A percentile compares a stretch with the other conserved stretches of the same genome.
These are phyloP conservation scores for Epichloe baconii DNA, from an alignment of 2,329 filamentous ascomycete genomes.

Conservation along the genomic window DNA sequence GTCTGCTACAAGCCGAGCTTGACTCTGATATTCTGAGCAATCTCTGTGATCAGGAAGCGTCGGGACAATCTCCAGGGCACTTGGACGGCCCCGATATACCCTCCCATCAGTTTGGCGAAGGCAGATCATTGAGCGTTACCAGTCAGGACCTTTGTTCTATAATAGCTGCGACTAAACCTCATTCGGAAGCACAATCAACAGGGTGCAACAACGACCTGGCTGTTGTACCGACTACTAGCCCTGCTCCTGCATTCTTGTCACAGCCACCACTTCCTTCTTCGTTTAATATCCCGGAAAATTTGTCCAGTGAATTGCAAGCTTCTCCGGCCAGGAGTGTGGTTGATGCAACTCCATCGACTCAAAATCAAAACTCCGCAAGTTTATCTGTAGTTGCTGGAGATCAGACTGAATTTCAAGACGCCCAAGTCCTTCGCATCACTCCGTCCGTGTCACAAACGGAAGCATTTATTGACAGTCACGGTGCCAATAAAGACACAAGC, in stretches of 20 bases:
- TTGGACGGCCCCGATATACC: slow-evolving; percentile 6
- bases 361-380: not conserved
- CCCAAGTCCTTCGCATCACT: slow-evolving; percentile 12
- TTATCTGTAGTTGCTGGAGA: not conserved
- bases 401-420: slow-evolving; percentile 14
- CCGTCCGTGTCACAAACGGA: slow-evolving; percentile 8
- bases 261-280: slow-evolving; percentile 2
- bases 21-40: not conserved
- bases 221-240: not conserved
- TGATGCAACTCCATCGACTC: slow-evolving; percentile 2
- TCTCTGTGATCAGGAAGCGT: not conserved
- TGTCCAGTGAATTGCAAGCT: not conserved
- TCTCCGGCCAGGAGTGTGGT: slow-evolving; percentile 1
- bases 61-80: not conserved
- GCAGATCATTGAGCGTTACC: not conserved
- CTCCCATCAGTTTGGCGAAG: slow-evolving; percentile 14
- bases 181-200: not conserved
- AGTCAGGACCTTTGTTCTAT: not conserved
- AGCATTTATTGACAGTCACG: slow-evolving; percentile 8
- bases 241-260: slow-evolving; percentile 8
- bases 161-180: not conserved
- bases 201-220: not conserved
- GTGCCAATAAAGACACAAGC: not conserved
- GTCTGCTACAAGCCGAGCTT: not conserved
- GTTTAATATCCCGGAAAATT: slow-evolving; percentile 5